Evolutionary conservation across 306 rosid species (phyloP).

Genomic region (Quercus rubra): DNA sequence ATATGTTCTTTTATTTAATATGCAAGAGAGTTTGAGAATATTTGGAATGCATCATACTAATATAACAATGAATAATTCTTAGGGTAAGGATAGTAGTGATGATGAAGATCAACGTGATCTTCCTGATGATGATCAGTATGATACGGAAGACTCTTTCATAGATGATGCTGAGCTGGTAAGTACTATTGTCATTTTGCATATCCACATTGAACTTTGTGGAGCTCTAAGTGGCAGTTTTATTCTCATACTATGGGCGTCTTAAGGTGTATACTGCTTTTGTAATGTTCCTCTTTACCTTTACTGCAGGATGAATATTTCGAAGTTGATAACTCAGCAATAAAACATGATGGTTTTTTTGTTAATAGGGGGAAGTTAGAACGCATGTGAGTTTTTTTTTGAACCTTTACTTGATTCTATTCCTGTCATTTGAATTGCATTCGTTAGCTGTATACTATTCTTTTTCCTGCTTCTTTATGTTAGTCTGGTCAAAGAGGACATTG

Average conservation of each 20-base stretch:
- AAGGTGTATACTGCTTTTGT: slow-evolving; percentile 8
- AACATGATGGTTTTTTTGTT: slow-evolving; percentile 94
- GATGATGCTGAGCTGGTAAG: slow-evolving; percentile 97
- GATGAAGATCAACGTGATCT: slow-evolving; percentile 73
- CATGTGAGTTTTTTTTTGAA: slow-evolving; percentile 51
- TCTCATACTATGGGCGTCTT: not conserved
- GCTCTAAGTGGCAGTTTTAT: slow-evolving; percentile 12
- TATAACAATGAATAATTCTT: slow-evolving; percentile 20
- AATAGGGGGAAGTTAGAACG: slow-evolving; percentile 92
- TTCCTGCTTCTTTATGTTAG: not conserved
- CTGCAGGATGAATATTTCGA: slow-evolving; percentile 97
- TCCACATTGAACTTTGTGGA: slow-evolving; percentile 28
- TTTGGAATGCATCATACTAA: not conserved
- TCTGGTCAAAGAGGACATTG: not conserved
- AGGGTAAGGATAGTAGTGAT: slow-evolving; percentile 97
- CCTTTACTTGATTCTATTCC: not conserved
- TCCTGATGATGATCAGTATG: slow-evolving; percentile 98
- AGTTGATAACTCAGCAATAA: slow-evolving; percentile 89
- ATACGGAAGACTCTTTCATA: slow-evolving; percentile 96
- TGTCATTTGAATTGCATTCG: not conserved
- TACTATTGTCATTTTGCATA: slow-evolving; percentile 18
- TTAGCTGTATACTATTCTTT: not conserved
- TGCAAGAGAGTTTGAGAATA: not conserved
- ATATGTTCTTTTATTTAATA: not conserved
- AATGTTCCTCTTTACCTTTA: slow-evolving; percentile 16